Evolutionary conservation across 2,329 filamentous ascomycete genomes (phyloP), one percentile per base, ranked within the genome.

Genomic region (Xylaria sp.): DNA sequence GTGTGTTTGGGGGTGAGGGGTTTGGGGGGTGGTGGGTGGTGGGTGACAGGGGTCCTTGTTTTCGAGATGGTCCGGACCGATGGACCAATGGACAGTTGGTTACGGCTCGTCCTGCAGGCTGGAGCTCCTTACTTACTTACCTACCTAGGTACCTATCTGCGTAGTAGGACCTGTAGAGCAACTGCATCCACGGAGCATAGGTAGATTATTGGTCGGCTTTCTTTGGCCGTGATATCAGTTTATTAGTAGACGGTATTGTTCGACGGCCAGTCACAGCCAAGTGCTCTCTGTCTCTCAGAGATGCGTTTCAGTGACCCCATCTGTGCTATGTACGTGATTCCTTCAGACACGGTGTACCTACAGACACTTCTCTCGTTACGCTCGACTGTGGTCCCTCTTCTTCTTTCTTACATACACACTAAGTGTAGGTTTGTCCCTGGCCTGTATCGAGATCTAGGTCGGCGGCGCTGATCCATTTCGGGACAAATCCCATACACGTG

Each of bases 91-190:
- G 9, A 39, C 56, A 39, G 27, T 22, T 49, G 56, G 50, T 17
- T 51, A 57, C 58, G 51, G 50, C 57, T 61, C 44, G 27, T 45
- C 39, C 39, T 54, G 54, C 61, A 38, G 61, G 62, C 56, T 55
- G 42, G 31, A 57, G 29, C 57, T 51, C 13, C 9, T 7, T 25
- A 59, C 45, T n/a, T 53, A 31, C 47, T 27, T 50, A n/a, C 44
- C 22, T 47, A 47, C 44, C 22, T 45, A 45, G 44, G 44, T 45
- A 45, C 44, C 20, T 47, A 22, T 22, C n/a, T n/a, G n/a, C n/a
- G n/a, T n/a, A n/a, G n/a, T n/a, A n/a, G n/a, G n/a, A n/a, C n/a
- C n/a, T n/a, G n/a, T n/a, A n/a, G n/a, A n/a, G n/a, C n/a, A n/a
- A n/a, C n/a, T n/a, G n/a, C n/a, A n/a, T n/a, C n/a, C n/a, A n/a